Percentiles rank a stretch among this genome's conserved stretches.
phyloP scores from a whole-genome alignment of 2,329 filamentous ascomycete genomes.

The Pseudophaeomoniella oleicola region DNA sequence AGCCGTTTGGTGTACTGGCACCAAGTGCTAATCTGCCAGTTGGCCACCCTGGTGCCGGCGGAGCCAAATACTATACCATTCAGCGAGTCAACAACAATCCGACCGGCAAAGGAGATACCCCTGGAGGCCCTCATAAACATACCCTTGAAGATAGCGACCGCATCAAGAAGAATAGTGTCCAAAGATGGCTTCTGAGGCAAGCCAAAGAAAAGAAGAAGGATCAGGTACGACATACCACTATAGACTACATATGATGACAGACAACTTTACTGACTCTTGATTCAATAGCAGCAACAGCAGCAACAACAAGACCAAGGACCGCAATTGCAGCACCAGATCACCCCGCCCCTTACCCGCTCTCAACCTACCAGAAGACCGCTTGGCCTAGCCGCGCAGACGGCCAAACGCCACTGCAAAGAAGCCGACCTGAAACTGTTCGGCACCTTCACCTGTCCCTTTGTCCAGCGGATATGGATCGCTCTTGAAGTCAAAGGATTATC shows the following conservation, averaged over 20 bases:
- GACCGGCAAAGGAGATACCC: conserved; percentile 51
- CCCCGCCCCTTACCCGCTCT: conserved; percentile 27
- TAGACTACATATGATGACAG: not conserved
- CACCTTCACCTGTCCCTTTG: conserved; percentile 76
- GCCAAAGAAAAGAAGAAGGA: conserved; percentile 51
- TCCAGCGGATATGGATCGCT: conserved; percentile 80
- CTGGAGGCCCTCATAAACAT: conserved; percentile 61
- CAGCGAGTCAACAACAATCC: conserved; percentile 54
- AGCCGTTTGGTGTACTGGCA: conserved; percentile 29
- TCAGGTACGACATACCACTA: conserved; percentile 1
- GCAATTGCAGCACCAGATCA: not conserved
- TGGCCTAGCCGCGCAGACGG: conserved; percentile 56
- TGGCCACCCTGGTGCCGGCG: conserved; percentile 31
- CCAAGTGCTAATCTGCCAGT: conserved; percentile 24
- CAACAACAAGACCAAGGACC: not conserved
- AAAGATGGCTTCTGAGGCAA: conserved; percentile 48
- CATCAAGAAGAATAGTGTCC: conserved; percentile 68
- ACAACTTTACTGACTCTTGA: conserved; percentile 1
- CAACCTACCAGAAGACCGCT: conserved; percentile 46
- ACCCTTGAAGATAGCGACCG: conserved; percentile 58
- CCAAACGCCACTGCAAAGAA: conserved; percentile 54
- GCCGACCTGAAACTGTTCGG: conserved; percentile 63
- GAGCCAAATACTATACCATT: conserved; percentile 54
- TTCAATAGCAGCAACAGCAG: not conserved
- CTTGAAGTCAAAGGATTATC: conserved; percentile 62